Percentiles rank a stretch among this genome's conserved stretches.
These are phyloP conservation scores for Mortierella sp. DNA, from an alignment of 371 early-diverging fungal species.

Conservation along the genomic window DNA sequence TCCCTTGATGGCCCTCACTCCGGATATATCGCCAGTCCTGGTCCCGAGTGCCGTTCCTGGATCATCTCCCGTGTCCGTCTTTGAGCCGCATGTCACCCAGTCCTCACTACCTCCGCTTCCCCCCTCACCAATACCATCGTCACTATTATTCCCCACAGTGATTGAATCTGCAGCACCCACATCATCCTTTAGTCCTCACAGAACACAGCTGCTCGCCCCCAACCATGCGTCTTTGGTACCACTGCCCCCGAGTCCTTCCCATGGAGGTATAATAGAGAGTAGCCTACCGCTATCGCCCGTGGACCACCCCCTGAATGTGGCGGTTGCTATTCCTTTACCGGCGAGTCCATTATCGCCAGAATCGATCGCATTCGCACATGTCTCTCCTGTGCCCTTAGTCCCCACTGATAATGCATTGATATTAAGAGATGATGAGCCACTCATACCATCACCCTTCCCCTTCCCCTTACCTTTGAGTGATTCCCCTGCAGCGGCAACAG, in stretches of 20 bases:
- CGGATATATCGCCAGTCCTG: conserved; percentile 30
- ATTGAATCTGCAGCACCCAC: not conserved
- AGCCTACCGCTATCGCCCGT: not conserved
- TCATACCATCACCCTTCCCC: not conserved
- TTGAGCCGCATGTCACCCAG: not conserved
- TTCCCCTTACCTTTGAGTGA: not conserved
- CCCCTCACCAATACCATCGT: conserved; percentile 3
- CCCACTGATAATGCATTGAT: too few relatives aligned
- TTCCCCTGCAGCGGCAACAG: conserved; percentile 2
- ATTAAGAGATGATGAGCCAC: conserved; percentile 8
- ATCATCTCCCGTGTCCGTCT: not conserved
- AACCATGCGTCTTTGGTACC: not conserved
- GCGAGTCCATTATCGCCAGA: not conserved
- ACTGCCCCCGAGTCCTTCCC: not conserved
- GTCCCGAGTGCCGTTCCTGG: not conserved
- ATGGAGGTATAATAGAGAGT: not conserved
- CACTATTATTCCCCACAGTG: not conserved
- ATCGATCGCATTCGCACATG: not conserved
- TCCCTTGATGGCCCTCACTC: not conserved
- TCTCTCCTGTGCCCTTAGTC: too few relatives aligned
- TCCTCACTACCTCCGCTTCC: not conserved
- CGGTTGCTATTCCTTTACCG: not conserved
- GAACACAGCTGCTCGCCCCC: too few relatives aligned
- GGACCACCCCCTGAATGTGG: not conserved
- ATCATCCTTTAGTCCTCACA: not conserved